Evolutionary conservation across 2,329 filamentous ascomycete genomes (phyloP).

Genomic region (Aspergillus pseudoterreus): DNA sequence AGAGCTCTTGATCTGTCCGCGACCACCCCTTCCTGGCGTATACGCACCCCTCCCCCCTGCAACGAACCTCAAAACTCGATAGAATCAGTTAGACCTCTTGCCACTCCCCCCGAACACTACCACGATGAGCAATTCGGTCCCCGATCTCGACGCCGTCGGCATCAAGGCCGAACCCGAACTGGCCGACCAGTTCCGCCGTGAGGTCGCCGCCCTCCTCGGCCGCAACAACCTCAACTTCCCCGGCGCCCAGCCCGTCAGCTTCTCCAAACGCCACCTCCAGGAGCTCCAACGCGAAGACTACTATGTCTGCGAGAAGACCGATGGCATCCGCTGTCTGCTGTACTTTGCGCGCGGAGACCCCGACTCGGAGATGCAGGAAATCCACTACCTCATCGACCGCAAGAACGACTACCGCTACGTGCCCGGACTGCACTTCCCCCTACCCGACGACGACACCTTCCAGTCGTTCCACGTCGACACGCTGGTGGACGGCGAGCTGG

Average conservation of each 20-base stretch:
- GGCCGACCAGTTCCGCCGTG: conserved; percentile 60
- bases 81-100: too few species aligned
- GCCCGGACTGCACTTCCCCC: conserved; percentile 74
- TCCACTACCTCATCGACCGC: conserved; percentile 91
- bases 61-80: too few species aligned
- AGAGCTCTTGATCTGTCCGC: conserved; percentile 11
- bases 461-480: conserved; percentile 72
- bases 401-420: conserved; percentile 97
- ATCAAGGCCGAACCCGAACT: conserved; percentile 62
- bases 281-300: conserved; percentile 83
- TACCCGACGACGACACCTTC: conserved; percentile 57
- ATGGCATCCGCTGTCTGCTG: conserved; percentile 92
- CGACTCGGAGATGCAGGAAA: conserved; percentile 61
- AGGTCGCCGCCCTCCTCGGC: conserved; percentile 72
- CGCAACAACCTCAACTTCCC: conserved; percentile 70
- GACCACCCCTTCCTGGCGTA: not conserved
- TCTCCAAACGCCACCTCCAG: conserved; percentile 74
- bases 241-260: conserved; percentile 91
- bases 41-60: not conserved
- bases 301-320: conserved; percentile 97
- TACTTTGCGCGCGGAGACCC: conserved; percentile 64
- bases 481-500: conserved; percentile 87
- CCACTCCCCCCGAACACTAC: too few species aligned
- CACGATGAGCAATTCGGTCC: conserved; percentile 38
- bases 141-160: conserved; percentile 48